A percentile compares a stretch with the other conserved stretches of the same genome.
Evolutionary conservation across 2,329 filamentous ascomycete species (phyloP).

Genomic region (Microascus cirrosus): DNA sequence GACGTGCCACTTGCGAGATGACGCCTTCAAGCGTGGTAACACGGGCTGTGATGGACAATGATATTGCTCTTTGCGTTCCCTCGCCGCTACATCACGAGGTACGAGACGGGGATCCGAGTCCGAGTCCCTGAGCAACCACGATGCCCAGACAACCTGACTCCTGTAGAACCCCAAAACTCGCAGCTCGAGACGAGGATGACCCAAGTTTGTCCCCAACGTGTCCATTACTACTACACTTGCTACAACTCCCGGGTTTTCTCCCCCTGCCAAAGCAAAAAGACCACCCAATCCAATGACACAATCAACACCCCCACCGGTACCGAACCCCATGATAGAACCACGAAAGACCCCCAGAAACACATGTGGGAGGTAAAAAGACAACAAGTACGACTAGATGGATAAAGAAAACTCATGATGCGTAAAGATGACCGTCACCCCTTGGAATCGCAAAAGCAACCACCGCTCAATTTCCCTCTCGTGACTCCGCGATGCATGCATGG

Average conservation of each 20-base stretch:
- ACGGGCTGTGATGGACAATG: too few relatives aligned
- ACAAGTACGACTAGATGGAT: not conserved
- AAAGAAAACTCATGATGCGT: not conserved
- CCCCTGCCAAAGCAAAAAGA: not conserved
- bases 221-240: not conserved
- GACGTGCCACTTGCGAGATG: too few relatives aligned
- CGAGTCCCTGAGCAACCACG: too few relatives aligned
- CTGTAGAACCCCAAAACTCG: too few relatives aligned
- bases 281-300: not conserved
- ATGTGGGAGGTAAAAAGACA: not conserved
- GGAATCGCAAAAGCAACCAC: not conserved
- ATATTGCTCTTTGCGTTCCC: too few relatives aligned
- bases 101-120: too few relatives aligned
- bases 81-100: too few relatives aligned
- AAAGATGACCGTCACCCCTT: not conserved
- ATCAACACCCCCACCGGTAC: not conserved
- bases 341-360: not conserved
- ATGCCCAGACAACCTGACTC: too few relatives aligned
- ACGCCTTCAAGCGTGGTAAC: too few relatives aligned
- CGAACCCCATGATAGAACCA: not conserved
- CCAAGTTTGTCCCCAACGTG: too few relatives aligned
- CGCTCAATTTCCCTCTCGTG: constrained; percentile 1
- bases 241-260: not conserved
- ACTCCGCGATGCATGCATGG: constrained; percentile 5
- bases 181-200: too few relatives aligned